These are phyloP conservation scores for Fusarium tupiense DNA, from an alignment of 2,329 filamentous ascomycete genomes.

Conservation along the genomic window DNA sequence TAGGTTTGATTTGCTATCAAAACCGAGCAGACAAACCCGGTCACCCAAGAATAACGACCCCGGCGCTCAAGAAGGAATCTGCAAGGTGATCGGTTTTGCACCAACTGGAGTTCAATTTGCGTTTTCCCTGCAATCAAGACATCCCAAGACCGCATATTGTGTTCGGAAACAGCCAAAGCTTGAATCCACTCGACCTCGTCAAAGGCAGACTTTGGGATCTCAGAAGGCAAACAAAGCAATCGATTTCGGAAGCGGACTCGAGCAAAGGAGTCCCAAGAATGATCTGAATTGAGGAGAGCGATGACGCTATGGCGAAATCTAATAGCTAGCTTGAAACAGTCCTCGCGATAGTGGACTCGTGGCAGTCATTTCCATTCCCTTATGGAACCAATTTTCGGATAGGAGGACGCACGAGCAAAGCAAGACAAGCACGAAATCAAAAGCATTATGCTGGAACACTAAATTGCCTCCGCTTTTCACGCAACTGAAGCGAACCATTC, in stretches of 20 bases:
- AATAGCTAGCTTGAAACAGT: constrained; percentile 51
- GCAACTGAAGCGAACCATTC: constrained; percentile 23
- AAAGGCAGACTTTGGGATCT: constrained; percentile 43
- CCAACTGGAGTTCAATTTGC: constrained; percentile 44
- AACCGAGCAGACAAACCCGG: constrained; percentile 38
- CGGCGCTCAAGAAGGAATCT: constrained; percentile 31
- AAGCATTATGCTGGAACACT: constrained; percentile 44
- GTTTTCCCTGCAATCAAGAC: constrained; percentile 36
- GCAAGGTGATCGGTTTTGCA: constrained; percentile 40
- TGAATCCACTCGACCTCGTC: constrained; percentile 46
- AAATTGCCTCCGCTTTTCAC: constrained; percentile 11
- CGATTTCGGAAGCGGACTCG: constrained; percentile 44
- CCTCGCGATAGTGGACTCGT: constrained; percentile 46
- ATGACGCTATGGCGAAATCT: constrained; percentile 50
- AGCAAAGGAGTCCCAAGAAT: constrained; percentile 31
- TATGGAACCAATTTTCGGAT: constrained; percentile 41
- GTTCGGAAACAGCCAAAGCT: constrained; percentile 43
- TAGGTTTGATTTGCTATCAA: constrained; percentile 42
- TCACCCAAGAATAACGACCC: constrained; percentile 23
- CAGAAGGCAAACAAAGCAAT: constrained; percentile 32
- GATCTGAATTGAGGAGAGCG: constrained; percentile 47
- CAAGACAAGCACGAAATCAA: constrained; percentile 47
- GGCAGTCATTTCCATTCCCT: constrained; percentile 36
- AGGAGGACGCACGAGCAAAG: constrained; percentile 41
- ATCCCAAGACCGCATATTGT: constrained; percentile 39